phyloP scores from a whole-genome alignment of 345 rosid species.

The Toxicodendron radicans region DNA sequence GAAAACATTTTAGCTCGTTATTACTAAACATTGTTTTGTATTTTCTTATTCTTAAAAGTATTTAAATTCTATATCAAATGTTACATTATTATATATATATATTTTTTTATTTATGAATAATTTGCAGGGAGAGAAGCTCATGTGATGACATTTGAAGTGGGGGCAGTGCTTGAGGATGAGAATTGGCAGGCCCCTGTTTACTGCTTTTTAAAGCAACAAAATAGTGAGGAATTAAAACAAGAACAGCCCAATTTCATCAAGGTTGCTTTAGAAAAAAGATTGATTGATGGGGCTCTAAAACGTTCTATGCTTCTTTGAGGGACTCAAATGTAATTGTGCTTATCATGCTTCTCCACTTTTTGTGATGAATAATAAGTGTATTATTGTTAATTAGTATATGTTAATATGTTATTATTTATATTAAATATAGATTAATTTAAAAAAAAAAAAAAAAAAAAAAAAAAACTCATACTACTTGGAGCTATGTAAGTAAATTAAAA shows the following conservation, averaged over 20 bases:
- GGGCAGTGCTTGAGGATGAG: constrained; percentile 56
- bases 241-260: not conserved
- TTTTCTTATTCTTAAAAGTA: too few species aligned
- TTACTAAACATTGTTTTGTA: too few species aligned
- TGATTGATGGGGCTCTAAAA: constrained; percentile 17
- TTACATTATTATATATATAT: too few species aligned
- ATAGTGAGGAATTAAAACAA: not conserved
- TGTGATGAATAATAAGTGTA: not conserved
- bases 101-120: too few species aligned
- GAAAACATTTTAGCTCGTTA: too few species aligned
- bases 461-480: too few species aligned
- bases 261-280: not conserved
- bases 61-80: too few species aligned
- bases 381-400: too few species aligned
- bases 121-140: constrained; percentile 57
- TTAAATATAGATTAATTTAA: too few species aligned
- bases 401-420: too few species aligned
- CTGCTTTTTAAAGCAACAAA: constrained; percentile 38
- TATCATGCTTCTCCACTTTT: not conserved
- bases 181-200: constrained; percentile 64
- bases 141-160: constrained; percentile 64
- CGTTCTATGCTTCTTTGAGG: constrained; percentile 10
- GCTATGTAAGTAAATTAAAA: too few species aligned
- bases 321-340: not conserved
- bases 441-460: too few species aligned